A percentile compares a stretch with the other conserved stretches of the same genome.
Conservation (phyloP, 176 grass and related monocot genomes). For the Oryza rufipogon region DNA sequence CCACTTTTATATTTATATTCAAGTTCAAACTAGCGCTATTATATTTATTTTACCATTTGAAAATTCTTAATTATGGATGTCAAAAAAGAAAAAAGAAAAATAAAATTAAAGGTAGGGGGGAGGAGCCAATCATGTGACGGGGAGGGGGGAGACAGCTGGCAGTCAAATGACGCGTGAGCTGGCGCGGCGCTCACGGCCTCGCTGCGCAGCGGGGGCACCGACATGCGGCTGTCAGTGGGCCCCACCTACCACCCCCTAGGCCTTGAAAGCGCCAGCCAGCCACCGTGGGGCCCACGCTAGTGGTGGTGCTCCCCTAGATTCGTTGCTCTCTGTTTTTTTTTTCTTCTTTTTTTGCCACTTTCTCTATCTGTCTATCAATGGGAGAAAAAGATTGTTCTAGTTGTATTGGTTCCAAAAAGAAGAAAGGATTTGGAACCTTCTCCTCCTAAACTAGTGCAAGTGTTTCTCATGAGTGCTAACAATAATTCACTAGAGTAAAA, state of each 20-base stretch:
- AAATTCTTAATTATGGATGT: not conserved
- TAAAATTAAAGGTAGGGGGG: not conserved
- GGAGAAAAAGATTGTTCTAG: not conserved
- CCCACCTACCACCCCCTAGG: not conserved
- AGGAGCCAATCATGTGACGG: constrained; percentile 7
- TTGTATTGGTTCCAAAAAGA: not conserved
- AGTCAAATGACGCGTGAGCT: constrained; percentile 27
- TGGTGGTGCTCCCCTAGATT: constrained; percentile 4
- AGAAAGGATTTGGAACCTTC: constrained; percentile 1
- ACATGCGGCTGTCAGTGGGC: constrained; percentile 26
- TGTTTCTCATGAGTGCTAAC: not conserved
- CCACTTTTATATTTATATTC: not conserved
- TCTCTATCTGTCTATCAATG: not conserved
- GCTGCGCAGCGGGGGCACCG: not conserved
- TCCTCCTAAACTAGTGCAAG: not conserved
- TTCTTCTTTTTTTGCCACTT: not conserved
- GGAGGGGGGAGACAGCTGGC: not conserved
- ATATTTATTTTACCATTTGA: not conserved
- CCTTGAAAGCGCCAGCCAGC: not conserved
- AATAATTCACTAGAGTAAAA: not conserved
- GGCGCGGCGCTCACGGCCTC: not conserved
- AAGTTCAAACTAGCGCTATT: too few relatives aligned
- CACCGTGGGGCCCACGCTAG: not conserved
- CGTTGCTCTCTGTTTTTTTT: not conserved
- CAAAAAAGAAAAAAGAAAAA: not conserved